Percentiles rank a stretch among this genome's conserved stretches.
phyloP scores from a whole-genome alignment of 2,329 filamentous ascomycete species.

The Botryosphaeria dothidea region DNA sequence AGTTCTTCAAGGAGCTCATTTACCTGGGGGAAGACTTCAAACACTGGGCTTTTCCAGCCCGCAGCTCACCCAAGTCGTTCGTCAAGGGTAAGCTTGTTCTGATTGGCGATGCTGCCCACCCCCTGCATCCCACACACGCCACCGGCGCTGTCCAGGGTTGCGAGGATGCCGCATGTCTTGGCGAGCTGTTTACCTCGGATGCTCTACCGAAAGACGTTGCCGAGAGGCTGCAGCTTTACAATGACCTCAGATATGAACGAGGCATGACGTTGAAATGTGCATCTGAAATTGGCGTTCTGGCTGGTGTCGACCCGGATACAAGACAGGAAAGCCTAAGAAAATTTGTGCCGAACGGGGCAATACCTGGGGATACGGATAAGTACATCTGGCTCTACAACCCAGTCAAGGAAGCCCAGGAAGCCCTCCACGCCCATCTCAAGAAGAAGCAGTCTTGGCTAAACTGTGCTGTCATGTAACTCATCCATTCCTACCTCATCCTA shows the following conservation, averaged over 20 bases:
- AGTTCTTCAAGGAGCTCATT: slow-evolving; percentile 12
- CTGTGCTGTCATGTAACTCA: neutral
- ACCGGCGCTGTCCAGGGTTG: slow-evolving; percentile 22
- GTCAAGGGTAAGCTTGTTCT: slow-evolving; percentile 18
- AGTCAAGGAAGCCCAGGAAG: slow-evolving; percentile 6
- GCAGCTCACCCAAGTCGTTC: neutral
- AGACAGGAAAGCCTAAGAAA: slow-evolving; percentile 9
- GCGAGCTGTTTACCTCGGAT: slow-evolving; percentile 19
- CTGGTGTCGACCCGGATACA: neutral
- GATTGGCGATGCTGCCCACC: slow-evolving; percentile 22
- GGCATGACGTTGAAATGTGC: slow-evolving; percentile 20
- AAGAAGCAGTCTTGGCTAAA: neutral
- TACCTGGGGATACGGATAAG: slow-evolving; percentile 15
- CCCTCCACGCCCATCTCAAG: neutral
- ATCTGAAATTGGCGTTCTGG: slow-evolving; percentile 7
- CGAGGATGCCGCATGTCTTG: slow-evolving; percentile 22
- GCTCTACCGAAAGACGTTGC: slow-evolving; percentile 2
- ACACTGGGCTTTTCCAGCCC: slow-evolving; percentile 9
- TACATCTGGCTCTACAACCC: slow-evolving; percentile 19
- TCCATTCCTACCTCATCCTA: neutral
- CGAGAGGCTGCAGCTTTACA: slow-evolving; percentile 20
- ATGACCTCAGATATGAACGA: slow-evolving; percentile 20
- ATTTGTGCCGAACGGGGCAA: slow-evolving; percentile 10
- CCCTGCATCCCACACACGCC: slow-evolving; percentile 19
- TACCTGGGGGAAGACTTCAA: slow-evolving; percentile 10